A percentile compares a stretch with the other conserved stretches of the same genome.
Conservation (phyloP, 2,329 filamentous ascomycete genomes). For the Scedosporium apiospermum region DNA sequence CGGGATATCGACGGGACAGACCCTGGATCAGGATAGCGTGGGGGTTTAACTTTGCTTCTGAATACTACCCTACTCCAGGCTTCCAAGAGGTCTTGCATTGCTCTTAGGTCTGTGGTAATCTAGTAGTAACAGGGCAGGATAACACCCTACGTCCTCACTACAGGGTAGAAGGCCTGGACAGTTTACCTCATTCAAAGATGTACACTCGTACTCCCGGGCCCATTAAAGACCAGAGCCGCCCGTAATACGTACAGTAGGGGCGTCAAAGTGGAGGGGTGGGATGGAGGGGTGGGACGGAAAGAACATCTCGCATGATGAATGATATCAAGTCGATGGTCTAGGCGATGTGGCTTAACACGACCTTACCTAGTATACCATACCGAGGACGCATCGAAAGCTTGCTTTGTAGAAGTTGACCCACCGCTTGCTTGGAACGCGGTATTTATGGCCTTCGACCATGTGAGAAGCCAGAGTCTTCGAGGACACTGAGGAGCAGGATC, state of each 20-base stretch:
- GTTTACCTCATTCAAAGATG: not conserved
- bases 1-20: not conserved
- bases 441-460: too few relatives aligned
- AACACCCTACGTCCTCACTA: not conserved
- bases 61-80: not conserved
- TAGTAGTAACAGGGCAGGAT: not conserved
- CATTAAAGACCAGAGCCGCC: not conserved
- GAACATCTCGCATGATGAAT: not conserved
- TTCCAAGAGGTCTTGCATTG: not conserved
- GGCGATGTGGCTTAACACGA: not conserved
- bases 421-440: too few relatives aligned
- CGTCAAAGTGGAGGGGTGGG: not conserved
- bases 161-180: not conserved
- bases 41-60: not conserved
- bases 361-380: not conserved
- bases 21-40: not conserved
- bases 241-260: not conserved
- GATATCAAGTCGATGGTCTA: not conserved
- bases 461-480: too few relatives aligned
- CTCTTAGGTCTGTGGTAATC: not conserved
- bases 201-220: not conserved
- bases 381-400: too few relatives aligned
- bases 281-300: not conserved
- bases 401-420: too few relatives aligned
- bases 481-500: too few relatives aligned